phyloP scores from a whole-genome alignment of 1,139 yeast species.

The Blastobotrys capitulatus region DNA sequence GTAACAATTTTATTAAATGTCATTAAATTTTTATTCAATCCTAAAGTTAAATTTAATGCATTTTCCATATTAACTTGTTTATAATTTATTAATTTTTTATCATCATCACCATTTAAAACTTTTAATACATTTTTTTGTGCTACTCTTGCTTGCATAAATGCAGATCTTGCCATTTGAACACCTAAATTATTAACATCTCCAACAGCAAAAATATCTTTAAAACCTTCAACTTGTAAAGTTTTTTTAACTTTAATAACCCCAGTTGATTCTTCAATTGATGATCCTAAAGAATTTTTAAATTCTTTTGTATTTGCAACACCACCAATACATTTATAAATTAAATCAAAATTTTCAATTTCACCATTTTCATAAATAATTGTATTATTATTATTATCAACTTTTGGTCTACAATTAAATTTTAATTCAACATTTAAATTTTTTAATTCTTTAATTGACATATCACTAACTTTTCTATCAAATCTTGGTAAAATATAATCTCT shows the following conservation, averaged over 20 bases:
- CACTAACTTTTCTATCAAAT: slow-evolving; percentile 14
- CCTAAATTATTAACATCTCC: slow-evolving; percentile 20
- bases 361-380: slow-evolving; percentile 1
- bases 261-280: slow-evolving; percentile 9
- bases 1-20: slow-evolving; percentile 8
- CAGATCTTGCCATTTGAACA: slow-evolving; percentile 20
- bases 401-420: slow-evolving; percentile 14
- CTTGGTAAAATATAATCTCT: slow-evolving; percentile 17
- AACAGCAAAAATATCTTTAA: slow-evolving; percentile 18
- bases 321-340: slow-evolving; percentile 19
- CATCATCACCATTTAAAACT: slow-evolving; percentile 1
- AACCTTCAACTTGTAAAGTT: slow-evolving; percentile 19
- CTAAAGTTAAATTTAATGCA: slow-evolving; percentile 16
- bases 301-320: slow-evolving; percentile 13
- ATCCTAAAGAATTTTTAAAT: slow-evolving; percentile 10
- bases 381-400: background rate
- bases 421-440: slow-evolving; percentile 16
- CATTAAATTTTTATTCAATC: slow-evolving; percentile 12
- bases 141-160: slow-evolving; percentile 15
- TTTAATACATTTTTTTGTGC: slow-evolving; percentile 14
- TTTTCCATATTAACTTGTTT: slow-evolving; percentile 13
- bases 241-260: slow-evolving; percentile 17
- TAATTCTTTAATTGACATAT: slow-evolving; percentile 14
- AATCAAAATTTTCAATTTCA: slow-evolving; percentile 15
- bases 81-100: slow-evolving; percentile 7